Base-by-base conservation (phyloP, 2,329 filamentous ascomycete genomes). In the Drechmeria coniospora region DNA sequence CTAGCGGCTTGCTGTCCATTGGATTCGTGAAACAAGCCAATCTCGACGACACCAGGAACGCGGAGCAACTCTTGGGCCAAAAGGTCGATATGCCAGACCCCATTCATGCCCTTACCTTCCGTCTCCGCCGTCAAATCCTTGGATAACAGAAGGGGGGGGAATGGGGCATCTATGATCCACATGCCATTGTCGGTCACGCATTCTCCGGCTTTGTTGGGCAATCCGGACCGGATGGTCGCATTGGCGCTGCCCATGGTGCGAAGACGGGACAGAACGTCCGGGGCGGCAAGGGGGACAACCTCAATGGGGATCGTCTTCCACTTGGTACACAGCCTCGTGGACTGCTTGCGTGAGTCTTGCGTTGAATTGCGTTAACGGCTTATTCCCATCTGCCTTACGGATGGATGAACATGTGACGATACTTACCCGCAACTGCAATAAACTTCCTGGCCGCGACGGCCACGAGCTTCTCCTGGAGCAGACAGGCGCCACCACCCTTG, bases 381-480 rank as follows among this genome's bases (percentile, higher is more conserved):
- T n/a, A n/a, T n/a, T n/a, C n/a, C n/a, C n/a, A n/a, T n/a, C n/a
- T n/a, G n/a, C n/a, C n/a, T n/a, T n/a, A n/a, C n/a, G n/a, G n/a
- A n/a, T n/a, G n/a, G n/a, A n/a, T n/a, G n/a, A n/a, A n/a, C n/a
- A n/a, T n/a, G n/a, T n/a, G n/a, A n/a, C n/a, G 17, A 20, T 15
- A 53, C 65, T 44, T 54, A 81, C 76, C 78, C 31, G 82, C 83
- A 32, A 92, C 82, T 43, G 81, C 87, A 36, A 94, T 66, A 46
- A 94, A 93, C 48, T 81, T 80, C 54, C 74, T 79, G 4, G 83
- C 78, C 27, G 79, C 71, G 34, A 82, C 72, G 5, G 86, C 86
- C 4, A 98, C 86, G 20, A 98, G 65, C 62, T 98, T 98, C 59
- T 98, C 90, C 54, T 95, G 90, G 60, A 93, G 92, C 31, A 95